phyloP scores from a whole-genome alignment of 108 stramenopile species.

The Cyclotella baltica region DNA sequence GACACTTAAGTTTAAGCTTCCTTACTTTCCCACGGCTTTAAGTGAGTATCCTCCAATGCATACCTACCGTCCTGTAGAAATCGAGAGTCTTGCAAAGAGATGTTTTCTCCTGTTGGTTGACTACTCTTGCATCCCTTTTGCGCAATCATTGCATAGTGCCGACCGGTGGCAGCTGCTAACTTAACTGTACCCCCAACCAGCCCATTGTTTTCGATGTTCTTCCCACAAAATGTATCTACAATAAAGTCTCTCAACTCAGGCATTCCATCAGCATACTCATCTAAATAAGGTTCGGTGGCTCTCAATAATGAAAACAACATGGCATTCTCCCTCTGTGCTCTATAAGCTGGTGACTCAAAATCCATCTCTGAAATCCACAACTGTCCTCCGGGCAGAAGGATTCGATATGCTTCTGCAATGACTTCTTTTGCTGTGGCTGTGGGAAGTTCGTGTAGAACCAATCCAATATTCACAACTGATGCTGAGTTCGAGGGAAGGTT shows the following conservation, averaged over 20 bases:
- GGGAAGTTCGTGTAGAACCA: conserved; percentile 83
- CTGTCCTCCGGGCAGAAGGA: conserved; percentile 72
- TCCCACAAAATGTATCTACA: conserved; percentile 34
- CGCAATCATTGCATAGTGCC: conserved; percentile 87
- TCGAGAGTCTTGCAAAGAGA: conserved; percentile 59
- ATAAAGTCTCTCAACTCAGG: conserved; percentile 54
- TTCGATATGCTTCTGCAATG: conserved; percentile 67
- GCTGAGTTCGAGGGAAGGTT: conserved; percentile 54
- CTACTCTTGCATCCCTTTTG: conserved; percentile 54
- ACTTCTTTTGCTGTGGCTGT: conserved; percentile 50
- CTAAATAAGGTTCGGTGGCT: conserved; percentile 84
- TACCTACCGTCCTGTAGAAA: conserved; percentile 73
- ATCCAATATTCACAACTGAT: conserved; percentile 73
- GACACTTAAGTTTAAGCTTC: conserved; percentile 4
- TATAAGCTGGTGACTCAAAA: conserved; percentile 83
- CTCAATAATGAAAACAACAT: conserved; percentile 75
- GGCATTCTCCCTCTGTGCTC: conserved; percentile 78
- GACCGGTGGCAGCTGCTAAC: conserved; percentile 74
- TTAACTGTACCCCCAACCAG: conserved; percentile 24
- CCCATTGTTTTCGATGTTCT: background rate
- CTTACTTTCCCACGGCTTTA: conserved; percentile 77
- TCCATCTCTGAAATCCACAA: conserved; percentile 89
- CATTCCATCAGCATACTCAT: conserved; percentile 83
- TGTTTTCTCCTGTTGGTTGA: background rate
- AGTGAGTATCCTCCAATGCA: conserved; percentile 79